Evolutionary conservation across 2,329 filamentous ascomycete genomes (phyloP), one percentile per base, ranked within the genome.

Genomic region (Lasiodiplodia sp.): DNA sequence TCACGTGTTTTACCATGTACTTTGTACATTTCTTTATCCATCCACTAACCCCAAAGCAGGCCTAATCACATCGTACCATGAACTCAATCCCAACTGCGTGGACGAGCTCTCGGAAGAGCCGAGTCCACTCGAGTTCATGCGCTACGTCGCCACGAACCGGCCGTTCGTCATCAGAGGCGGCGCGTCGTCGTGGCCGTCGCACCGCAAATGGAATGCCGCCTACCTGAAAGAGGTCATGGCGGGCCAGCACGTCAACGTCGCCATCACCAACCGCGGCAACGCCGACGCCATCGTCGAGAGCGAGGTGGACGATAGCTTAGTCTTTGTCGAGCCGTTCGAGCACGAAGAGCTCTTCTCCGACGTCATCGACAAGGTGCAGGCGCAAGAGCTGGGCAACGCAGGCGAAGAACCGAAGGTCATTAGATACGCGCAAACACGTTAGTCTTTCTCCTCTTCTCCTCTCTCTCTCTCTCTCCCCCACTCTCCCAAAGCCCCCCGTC

Each of bases 121-220:
- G 4, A 92, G 89, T 34, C 87, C 92, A 0, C 85, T 96, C 6
- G 90, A 94, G 75, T 95, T 95, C 76, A 91, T 94, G 88, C 87
- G 91, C 74, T 91, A 89, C 78, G 91, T 94, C 23, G 86, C 90
- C 18, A 85, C 83, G 44, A 96, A 95, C 76, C 86, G 88, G 1
- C 92, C 92, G 0, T 94, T 95, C 73, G 87, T 95, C 2, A 82
- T 94, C 34, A 85, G 90, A 47, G 81, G 84, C 10, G 91, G 85
- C 3, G 91, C 91, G 1, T 75, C 75, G 0, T 78, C 84, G 44
- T 95, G 92, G 91, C 80, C 82, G 49, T 91, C 92, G 0, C 83
- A 83, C 3, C 82, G 79, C 67, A 83, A 79, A 63, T 96, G 92
- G 92, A 85, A 86, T 69, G 84, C 86, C 2, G 75, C 80, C 0